Percentiles rank a stretch among this genome's conserved stretches.
Conservation (phyloP, 306 rosid genomes). For the Cicer bijugum region DNA sequence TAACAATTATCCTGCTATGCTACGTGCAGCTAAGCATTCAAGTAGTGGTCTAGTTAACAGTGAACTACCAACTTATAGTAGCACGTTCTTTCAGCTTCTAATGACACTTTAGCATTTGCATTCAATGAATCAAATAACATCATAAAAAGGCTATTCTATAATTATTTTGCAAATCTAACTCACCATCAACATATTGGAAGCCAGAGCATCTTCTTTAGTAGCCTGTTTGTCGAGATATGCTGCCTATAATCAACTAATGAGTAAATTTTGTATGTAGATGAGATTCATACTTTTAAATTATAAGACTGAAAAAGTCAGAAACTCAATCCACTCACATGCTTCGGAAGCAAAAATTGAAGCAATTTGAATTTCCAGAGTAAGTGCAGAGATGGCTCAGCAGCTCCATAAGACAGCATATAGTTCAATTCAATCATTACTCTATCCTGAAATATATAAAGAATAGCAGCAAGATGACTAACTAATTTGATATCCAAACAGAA, state of each 20-base stretch:
- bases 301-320: slow-evolving; percentile 22
- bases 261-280: slow-evolving; percentile 39
- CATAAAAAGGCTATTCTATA: slow-evolving; percentile 3
- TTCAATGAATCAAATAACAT: slow-evolving; percentile 37
- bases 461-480: slow-evolving; percentile 39
- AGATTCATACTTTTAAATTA: slow-evolving; percentile 21
- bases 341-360: slow-evolving; percentile 69
- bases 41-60: slow-evolving; percentile 24
- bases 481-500: slow-evolving; percentile 40
- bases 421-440: slow-evolving; percentile 83
- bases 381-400: slow-evolving; percentile 74
- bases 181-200: slow-evolving; percentile 83
- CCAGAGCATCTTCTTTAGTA: slow-evolving; percentile 46
- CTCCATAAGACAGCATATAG: slow-evolving; percentile 95
- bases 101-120: slow-evolving; percentile 41
- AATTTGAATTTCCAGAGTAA: slow-evolving; percentile 79
- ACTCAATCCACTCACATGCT: slow-evolving; percentile 65
- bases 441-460: slow-evolving; percentile 55
- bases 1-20: background rate
- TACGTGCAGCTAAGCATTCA: background rate
- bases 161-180: slow-evolving; percentile 46
- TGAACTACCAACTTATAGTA: slow-evolving; percentile 36
- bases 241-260: slow-evolving; percentile 64
- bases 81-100: slow-evolving; percentile 35
- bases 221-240: slow-evolving; percentile 70